Percentiles rank a stretch among this genome's conserved stretches.
Evolutionary conservation across 2,329 filamentous ascomycete species (phyloP).

Genomic region (Alternaria novae-zelandiae): DNA sequence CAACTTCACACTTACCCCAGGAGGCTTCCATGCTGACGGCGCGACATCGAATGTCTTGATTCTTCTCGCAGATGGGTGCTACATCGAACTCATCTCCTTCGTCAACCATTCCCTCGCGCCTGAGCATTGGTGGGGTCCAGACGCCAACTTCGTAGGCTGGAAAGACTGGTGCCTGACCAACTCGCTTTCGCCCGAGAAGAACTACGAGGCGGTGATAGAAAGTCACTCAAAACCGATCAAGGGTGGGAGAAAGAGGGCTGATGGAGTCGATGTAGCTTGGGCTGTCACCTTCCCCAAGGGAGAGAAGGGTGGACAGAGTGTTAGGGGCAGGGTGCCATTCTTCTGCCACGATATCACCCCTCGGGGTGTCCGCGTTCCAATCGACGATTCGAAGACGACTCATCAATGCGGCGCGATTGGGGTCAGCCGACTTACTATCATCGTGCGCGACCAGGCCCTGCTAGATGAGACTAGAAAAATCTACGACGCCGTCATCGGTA

Average conservation of each 20-base stretch:
- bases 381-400: slow-evolving; percentile 44
- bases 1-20: slow-evolving; percentile 64
- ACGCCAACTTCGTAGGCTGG: slow-evolving; percentile 60
- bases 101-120: slow-evolving; percentile 53
- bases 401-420: slow-evolving; percentile 63
- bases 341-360: slow-evolving; percentile 66
- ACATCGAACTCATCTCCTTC: slow-evolving; percentile 72
- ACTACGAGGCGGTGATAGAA: slow-evolving; percentile 30
- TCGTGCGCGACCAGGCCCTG: slow-evolving; percentile 25
- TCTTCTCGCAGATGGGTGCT: slow-evolving; percentile 67
- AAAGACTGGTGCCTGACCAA: slow-evolving; percentile 63
- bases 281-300: slow-evolving; percentile 60
- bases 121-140: slow-evolving; percentile 66
- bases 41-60: slow-evolving; percentile 68
- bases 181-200: slow-evolving; percentile 9
- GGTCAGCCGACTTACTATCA: slow-evolving; percentile 33
- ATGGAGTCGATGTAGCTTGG: slow-evolving; percentile 66
- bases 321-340: slow-evolving; percentile 64
- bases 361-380: slow-evolving; percentile 62
- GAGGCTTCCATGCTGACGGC: slow-evolving; percentile 67
- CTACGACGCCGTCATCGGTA: slow-evolving; percentile 26
- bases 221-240: slow-evolving; percentile 57
- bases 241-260: slow-evolving; percentile 62
- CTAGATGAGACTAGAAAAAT: slow-evolving; percentile 17
- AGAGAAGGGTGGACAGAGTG: slow-evolving; percentile 39